Percentiles rank a stretch among this genome's conserved stretches.
phyloP scores from a whole-genome alignment of 2,329 filamentous ascomycete genomes.

The Verticillium tricorpus region DNA sequence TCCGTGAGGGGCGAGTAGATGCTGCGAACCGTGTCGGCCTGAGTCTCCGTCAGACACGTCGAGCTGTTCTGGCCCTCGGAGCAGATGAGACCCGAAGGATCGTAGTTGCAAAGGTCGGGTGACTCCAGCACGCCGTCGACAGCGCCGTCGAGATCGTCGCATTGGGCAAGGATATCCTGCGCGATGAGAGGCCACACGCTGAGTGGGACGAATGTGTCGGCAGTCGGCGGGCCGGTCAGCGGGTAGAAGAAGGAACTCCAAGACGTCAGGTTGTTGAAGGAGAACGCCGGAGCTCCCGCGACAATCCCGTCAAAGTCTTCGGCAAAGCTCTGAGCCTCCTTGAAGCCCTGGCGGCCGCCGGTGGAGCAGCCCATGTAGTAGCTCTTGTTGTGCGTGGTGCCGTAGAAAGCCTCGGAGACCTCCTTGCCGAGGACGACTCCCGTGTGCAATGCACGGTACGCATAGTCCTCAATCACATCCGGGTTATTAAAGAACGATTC shows the following conservation, averaged over 20 bases:
- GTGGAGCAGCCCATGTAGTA: conserved; percentile 51
- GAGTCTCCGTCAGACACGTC: conserved; percentile 32
- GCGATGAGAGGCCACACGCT: conserved; percentile 12
- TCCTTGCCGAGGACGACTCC: conserved; percentile 40
- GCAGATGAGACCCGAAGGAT: conserved; percentile 36
- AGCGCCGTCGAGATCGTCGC: conserved; percentile 44
- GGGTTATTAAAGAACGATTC: conserved; percentile 27
- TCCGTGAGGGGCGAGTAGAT: conserved; percentile 24
- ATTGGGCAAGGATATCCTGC: conserved; percentile 31
- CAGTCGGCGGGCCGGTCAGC: conserved; percentile 31
- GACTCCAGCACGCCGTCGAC: conserved; percentile 43
- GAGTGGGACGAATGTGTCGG: conserved; percentile 16
- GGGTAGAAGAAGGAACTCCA: conserved; percentile 39
- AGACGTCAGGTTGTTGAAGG: conserved; percentile 32
- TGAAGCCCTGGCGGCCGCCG: conserved; percentile 49
- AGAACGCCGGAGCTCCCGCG: conserved; percentile 40
- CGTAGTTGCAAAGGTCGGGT: conserved; percentile 38
- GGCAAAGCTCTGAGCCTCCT: conserved; percentile 33
- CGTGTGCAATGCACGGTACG: conserved; percentile 34
- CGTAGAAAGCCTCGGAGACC: conserved; percentile 38
- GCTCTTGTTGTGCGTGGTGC: conserved; percentile 28
- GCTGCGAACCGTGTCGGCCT: conserved; percentile 29
- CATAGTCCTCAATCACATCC: conserved; percentile 31
- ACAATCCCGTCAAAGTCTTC: conserved; percentile 52
- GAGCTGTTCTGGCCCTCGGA: conserved; percentile 22